A percentile compares a stretch with the other conserved stretches of the same genome.
Conservation (phyloP, 2,329 filamentous ascomycete genomes). For the Cryphonectria nitschkei region DNA sequence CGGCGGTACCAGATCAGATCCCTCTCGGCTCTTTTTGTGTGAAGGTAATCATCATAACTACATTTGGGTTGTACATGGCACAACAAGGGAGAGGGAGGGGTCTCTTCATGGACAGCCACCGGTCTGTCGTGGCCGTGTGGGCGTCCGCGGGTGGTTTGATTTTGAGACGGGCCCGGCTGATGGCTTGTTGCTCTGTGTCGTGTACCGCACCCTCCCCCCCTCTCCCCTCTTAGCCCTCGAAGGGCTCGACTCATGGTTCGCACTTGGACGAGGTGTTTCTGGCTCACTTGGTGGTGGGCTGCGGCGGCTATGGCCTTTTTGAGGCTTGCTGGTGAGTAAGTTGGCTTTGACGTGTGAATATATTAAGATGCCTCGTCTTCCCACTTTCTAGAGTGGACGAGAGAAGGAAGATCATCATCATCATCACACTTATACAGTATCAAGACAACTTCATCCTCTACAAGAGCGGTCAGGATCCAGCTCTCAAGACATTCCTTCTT, state of each 20-base stretch:
- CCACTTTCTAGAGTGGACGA: not conserved
- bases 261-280: not conserved
- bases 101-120: not conserved
- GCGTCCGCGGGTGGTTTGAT: slow-evolving; percentile 5
- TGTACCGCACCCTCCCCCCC: not conserved
- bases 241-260: not conserved
- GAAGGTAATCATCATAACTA: not conserved
- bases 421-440: not conserved
- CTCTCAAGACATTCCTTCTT: not conserved
- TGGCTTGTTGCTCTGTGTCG: not conserved
- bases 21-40: not conserved
- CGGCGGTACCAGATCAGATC: not conserved
- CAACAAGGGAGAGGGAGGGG: not conserved
- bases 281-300: not conserved
- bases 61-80: not conserved
- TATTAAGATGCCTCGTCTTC: not conserved
- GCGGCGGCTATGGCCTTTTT: not conserved
- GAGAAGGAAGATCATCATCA: not conserved
- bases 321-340: not conserved
- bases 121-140: not conserved
- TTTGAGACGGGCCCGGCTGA: not conserved
- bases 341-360: not conserved
- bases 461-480: not conserved
- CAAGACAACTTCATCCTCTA: not conserved
- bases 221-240: not conserved